Evolutionary conservation across 2,329 filamentous ascomycete species (phyloP).

Genomic region (Exophiala viscosa): DNA sequence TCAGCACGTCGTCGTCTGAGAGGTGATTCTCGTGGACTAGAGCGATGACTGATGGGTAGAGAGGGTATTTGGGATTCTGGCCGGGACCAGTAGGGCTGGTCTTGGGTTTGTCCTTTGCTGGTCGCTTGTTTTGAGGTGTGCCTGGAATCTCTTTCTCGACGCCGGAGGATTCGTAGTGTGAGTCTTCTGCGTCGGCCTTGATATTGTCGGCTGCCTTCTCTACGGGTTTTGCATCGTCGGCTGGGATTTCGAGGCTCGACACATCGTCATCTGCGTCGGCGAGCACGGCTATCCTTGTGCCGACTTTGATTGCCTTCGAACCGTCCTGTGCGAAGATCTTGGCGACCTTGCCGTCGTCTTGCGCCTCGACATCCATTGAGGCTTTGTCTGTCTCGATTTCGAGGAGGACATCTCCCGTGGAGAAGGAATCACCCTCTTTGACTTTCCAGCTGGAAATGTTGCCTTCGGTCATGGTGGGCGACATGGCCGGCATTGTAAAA

Average conservation of each 20-base stretch:
- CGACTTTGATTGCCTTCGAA: constrained; percentile 72
- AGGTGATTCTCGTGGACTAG: constrained; percentile 77
- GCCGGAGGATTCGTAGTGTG: constrained; percentile 19
- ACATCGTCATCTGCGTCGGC: constrained; percentile 80
- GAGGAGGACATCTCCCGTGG: constrained; percentile 78
- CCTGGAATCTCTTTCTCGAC: constrained; percentile 29
- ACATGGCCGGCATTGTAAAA: constrained; percentile 87
- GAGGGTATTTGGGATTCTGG: constrained; percentile 46
- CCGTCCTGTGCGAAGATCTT: constrained; percentile 73
- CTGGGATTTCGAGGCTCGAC: constrained; percentile 67
- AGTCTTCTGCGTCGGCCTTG: constrained; percentile 16
- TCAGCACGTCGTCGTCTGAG: constrained; percentile 67
- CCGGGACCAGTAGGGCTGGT: constrained; percentile 25
- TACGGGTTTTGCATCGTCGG: constrained; percentile 51
- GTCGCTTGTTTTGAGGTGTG: constrained; percentile 22
- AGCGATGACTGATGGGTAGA: constrained; percentile 73
- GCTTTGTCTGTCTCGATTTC: constrained; percentile 95
- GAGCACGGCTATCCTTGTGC: constrained; percentile 74
- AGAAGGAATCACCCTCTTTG: constrained; percentile 78
- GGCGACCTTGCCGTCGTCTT: constrained; percentile 80
- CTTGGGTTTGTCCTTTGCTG: constrained; percentile 22
- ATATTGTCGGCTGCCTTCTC: constrained; percentile 25
- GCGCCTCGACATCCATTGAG: constrained; percentile 90
- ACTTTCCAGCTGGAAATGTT: constrained; percentile 82
- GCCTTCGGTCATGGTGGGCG: constrained; percentile 90